Base-by-base conservation (phyloP, 2,329 filamentous ascomycete species). In the Colletotrichum paranaense region DNA sequence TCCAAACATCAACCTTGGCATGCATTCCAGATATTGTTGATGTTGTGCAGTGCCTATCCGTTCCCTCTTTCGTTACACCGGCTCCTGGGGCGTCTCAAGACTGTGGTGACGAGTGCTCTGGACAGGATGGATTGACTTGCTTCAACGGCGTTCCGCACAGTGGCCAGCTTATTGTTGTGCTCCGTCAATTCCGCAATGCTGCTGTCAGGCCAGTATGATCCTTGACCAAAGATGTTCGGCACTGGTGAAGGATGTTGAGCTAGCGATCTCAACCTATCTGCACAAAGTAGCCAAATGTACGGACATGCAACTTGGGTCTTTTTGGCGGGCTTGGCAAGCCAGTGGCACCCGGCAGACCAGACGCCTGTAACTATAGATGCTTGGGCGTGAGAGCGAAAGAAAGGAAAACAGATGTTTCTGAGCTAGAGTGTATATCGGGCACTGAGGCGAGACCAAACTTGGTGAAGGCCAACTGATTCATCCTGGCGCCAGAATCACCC, bases 1-100 rank as follows among this genome's bases (percentile, higher is more conserved):
- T 26, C 62, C 60, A 62, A 60, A 60, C 57, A 30, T 28, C 56
- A 26, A 28, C 65, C 38, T 67, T 12, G 9, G 22, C 56, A n/a
- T 28, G 26, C 46, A 24, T n/a, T 46, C 30, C 42, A 49, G 42
- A n/a, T n/a, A 4, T 9, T 49, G 42, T 49, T 49, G 42, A 49
- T 49, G 8, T n/a, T 19, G 9, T 49, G 42, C 16, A 22, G 19
- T 22, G 42, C 42, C 19, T 49, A 49, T n/a, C 7, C 7, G 7
- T 8, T 49, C 8, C 8, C 42, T 49, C 19, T 1, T 49, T 11
- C 19, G 42, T 9, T 19, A 49, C 8, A 22, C 6, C 19, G 42
- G 42, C 19, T 49, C 19, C 3, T 22, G 42, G 42, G 8, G 19
- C 16, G 19, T 8, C 42, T 49, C 19, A 19, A 22, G 42, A 9